A percentile compares a stretch with the other conserved stretches of the same genome.
Conservation (phyloP, 2,329 filamentous ascomycete genomes). For the Phialophora tarda region DNA sequence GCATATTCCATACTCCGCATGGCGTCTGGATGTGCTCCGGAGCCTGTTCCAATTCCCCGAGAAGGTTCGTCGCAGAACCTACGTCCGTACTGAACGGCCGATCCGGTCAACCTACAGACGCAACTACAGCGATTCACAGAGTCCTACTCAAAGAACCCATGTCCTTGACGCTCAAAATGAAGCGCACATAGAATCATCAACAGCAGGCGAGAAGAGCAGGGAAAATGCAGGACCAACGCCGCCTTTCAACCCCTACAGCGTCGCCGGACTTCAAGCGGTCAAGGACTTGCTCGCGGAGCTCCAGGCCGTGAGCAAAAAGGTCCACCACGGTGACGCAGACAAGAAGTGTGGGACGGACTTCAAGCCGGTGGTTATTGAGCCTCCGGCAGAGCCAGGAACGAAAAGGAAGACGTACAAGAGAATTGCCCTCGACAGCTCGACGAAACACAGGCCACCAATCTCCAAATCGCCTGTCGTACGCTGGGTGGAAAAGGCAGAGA, state of each 20-base stretch:
- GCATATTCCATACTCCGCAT: slow-evolving; percentile 33
- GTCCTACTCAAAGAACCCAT: neutral
- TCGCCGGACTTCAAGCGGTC: slow-evolving; percentile 2
- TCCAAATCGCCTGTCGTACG: slow-evolving; percentile 29
- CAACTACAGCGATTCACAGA: slow-evolving; percentile 2
- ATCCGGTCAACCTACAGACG: neutral
- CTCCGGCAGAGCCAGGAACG: neutral
- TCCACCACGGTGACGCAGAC: neutral
- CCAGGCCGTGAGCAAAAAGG: neutral
- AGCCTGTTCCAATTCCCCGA: slow-evolving; percentile 14
- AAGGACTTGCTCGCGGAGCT: slow-evolving; percentile 4
- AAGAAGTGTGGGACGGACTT: neutral
- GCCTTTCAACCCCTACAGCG: slow-evolving; percentile 30
- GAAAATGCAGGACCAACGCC: neutral
- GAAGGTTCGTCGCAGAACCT: neutral
- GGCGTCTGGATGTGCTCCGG: slow-evolving; percentile 31
- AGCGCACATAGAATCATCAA: neutral
- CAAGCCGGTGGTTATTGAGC: neutral
- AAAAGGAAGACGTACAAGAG: slow-evolving; percentile 7
- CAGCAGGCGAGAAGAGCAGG: neutral
- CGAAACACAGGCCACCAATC: neutral
- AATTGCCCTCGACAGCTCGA: neutral
- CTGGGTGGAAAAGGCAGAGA: slow-evolving; percentile 15
- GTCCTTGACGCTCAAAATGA: neutral
- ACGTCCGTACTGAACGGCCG: neutral